Percentiles rank a stretch among this genome's conserved stretches.
phyloP scores from a whole-genome alignment of 805 yeast genomes.

The Yamadazyma ubonensis region DNA sequence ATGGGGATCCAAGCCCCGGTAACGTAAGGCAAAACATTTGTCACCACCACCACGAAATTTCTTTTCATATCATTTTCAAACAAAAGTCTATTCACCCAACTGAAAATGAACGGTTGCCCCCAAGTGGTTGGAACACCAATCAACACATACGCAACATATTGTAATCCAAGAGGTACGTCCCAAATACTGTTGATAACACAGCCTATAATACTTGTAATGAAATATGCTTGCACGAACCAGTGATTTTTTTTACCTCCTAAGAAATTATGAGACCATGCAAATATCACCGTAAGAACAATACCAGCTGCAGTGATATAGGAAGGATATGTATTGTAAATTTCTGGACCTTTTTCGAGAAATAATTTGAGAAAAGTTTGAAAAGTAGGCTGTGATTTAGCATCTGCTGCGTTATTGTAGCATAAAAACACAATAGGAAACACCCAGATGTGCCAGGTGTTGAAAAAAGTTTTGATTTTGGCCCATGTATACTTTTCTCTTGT shows the following conservation, averaged over 20 bases:
- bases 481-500: conserved; percentile 41
- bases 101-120: conserved; percentile 57
- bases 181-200: conserved; percentile 45
- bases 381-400: conserved; percentile 36
- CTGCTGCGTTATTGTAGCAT: conserved; percentile 34
- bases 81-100: conserved; percentile 54
- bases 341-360: conserved; percentile 24
- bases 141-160: conserved; percentile 50
- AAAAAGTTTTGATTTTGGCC: conserved; percentile 39
- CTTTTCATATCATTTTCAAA: conserved; percentile 43
- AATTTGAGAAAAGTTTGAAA: conserved; percentile 38
- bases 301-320: conserved; percentile 27
- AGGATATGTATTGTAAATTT: conserved; percentile 34
- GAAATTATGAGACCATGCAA: conserved; percentile 32
- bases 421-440: conserved; percentile 43
- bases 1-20: conserved; percentile 41
- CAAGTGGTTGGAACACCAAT: conserved; percentile 48
- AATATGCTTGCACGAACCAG: conserved; percentile 36
- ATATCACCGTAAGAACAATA: conserved; percentile 22
- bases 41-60: conserved; percentile 36
- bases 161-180: conserved; percentile 48
- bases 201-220: conserved; percentile 40
- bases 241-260: conserved; percentile 35
- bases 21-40: conserved; percentile 40
- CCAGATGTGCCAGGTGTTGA: conserved; percentile 49